Percentiles rank a stretch among this genome's conserved stretches.
Conservation (phyloP, 148 eudicot genomes). For the Rhododendron molle region DNA sequence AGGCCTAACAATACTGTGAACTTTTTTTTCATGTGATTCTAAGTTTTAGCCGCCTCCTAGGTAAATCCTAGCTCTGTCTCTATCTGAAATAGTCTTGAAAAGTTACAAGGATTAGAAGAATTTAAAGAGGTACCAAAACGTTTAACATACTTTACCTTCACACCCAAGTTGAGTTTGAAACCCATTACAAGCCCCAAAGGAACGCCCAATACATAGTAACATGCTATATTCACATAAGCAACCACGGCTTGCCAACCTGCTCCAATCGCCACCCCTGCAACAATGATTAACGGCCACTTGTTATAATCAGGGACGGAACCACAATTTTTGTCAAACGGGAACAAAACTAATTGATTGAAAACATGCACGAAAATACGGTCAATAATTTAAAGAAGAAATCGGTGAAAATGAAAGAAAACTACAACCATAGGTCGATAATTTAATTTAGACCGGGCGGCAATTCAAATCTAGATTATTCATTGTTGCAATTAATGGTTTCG, state of each 20-base stretch:
- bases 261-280: slow-evolving; percentile 37
- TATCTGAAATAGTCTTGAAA: neutral
- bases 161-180: slow-evolving; percentile 30
- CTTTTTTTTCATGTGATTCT: too few relatives aligned
- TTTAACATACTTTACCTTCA: neutral
- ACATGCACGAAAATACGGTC: neutral
- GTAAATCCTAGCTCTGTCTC: too few relatives aligned
- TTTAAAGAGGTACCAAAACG: neutral
- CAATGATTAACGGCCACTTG: neutral
- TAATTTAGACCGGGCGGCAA: too few relatives aligned
- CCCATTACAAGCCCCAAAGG: slow-evolving; percentile 33
- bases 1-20: neutral
- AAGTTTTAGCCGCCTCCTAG: too few relatives aligned
- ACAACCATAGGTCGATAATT: neutral
- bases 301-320: neutral
- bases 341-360: neutral
- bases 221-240: slow-evolving; percentile 34
- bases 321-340: neutral
- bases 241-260: slow-evolving; percentile 38
- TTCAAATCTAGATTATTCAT: too few relatives aligned
- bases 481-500: too few relatives aligned
- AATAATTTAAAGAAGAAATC: neutral
- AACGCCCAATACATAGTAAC: slow-evolving; percentile 31
- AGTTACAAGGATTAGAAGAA: neutral
- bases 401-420: neutral